These are phyloP conservation scores for Brachypodium distachyon DNA, from an alignment of 202 grass and related monocot genomes.

Conservation along the genomic window DNA sequence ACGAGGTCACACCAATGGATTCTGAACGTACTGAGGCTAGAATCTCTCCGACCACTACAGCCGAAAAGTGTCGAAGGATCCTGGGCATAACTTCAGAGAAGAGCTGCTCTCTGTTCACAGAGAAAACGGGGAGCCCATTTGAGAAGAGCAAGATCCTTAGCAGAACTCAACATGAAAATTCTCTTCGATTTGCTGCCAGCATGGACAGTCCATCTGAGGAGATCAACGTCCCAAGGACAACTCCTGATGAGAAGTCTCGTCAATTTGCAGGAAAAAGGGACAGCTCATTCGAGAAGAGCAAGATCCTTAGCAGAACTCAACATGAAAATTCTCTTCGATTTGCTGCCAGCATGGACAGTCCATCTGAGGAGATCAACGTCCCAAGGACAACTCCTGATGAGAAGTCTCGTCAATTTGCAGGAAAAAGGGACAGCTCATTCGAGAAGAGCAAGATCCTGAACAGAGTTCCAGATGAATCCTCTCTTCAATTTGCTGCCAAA, in stretches of 20 bases:
- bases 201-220: slow-evolving; percentile 7
- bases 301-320: neutral
- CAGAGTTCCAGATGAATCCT: slow-evolving; percentile 12
- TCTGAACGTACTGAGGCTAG: slow-evolving; percentile 19
- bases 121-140: neutral
- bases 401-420: neutral
- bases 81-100: slow-evolving; percentile 8
- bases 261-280: neutral
- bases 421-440: slow-evolving; percentile 1
- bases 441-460: slow-evolving; percentile 23
- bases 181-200: neutral
- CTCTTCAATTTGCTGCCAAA: neutral
- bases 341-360: neutral
- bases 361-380: slow-evolving; percentile 18
- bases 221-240: slow-evolving; percentile 1
- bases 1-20: slow-evolving; percentile 16
- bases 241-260: neutral
- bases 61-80: slow-evolving; percentile 22
- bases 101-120: neutral
- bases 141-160: slow-evolving; percentile 5
- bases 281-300: slow-evolving; percentile 8
- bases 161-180: neutral
- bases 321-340: neutral
- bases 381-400: neutral
- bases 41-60: slow-evolving; percentile 21